These are phyloP conservation scores for Arachis stenosperma DNA, from an alignment of 306 rosid species.

Conservation along the genomic window DNA sequence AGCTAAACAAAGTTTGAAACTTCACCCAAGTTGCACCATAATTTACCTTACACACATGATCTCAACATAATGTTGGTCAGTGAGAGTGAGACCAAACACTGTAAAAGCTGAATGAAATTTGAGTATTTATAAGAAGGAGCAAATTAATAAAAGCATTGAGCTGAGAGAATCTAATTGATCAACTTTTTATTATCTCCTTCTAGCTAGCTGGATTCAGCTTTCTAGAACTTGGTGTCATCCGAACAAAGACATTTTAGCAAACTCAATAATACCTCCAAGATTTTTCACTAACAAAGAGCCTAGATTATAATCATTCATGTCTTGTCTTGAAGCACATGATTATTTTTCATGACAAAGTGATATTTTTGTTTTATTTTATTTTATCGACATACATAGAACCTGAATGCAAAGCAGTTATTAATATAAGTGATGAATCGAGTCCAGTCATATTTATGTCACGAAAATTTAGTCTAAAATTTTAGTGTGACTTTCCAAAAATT, in stretches of 20 bases:
- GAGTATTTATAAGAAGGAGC: not conserved
- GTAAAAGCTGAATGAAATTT: slow-evolving; percentile 31
- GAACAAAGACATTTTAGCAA: slow-evolving; percentile 48
- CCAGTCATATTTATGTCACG: too few relatives aligned
- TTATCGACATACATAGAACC: not conserved
- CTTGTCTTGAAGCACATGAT: slow-evolving; percentile 49
- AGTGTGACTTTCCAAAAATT: too few relatives aligned
- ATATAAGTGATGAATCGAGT: too few relatives aligned
- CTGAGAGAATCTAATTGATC: slow-evolving; percentile 55
- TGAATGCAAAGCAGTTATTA: slow-evolving; percentile 17
- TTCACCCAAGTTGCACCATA: slow-evolving; percentile 40
- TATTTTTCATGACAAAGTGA: slow-evolving; percentile 22
- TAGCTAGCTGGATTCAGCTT: slow-evolving; percentile 86
- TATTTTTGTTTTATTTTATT: not conserved
- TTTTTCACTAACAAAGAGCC: slow-evolving; percentile 54
- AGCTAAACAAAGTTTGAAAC: slow-evolving; percentile 25
- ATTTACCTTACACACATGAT: not conserved
- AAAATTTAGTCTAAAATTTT: too few relatives aligned
- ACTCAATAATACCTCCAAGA: slow-evolving; percentile 51
- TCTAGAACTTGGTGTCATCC: slow-evolving; percentile 55
- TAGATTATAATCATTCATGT: slow-evolving; percentile 56
- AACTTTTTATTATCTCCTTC: slow-evolving; percentile 46
- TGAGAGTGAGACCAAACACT: slow-evolving; percentile 42
- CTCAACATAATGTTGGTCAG: slow-evolving; percentile 24
- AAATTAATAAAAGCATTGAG: slow-evolving; percentile 34